Percentiles rank a stretch among this genome's conserved stretches.
phyloP scores from a whole-genome alignment of 1,139 yeast genomes.

The Ogataea hybrid region DNA sequence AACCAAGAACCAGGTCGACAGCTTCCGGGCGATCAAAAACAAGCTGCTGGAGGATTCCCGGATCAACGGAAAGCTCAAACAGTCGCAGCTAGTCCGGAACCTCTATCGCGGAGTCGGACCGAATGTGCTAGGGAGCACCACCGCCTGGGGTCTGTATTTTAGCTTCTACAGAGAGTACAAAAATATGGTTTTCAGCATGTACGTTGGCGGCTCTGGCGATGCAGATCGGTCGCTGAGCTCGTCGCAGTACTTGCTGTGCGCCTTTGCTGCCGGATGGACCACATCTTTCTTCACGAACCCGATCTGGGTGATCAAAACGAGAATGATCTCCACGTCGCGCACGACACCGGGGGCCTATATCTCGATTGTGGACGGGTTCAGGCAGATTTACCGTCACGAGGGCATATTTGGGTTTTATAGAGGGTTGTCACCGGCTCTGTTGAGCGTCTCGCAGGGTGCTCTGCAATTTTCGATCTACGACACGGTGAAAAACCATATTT shows the following conservation, averaged over 20 bases:
- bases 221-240: constrained; percentile 30
- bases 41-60: constrained; percentile 23
- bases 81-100: constrained; percentile 30
- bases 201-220: neutral
- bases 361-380: constrained; percentile 56
- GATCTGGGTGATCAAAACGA: constrained; percentile 86
- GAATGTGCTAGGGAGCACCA: constrained; percentile 76
- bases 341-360: constrained; percentile 50
- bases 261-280: constrained; percentile 67
- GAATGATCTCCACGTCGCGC: constrained; percentile 65
- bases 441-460: constrained; percentile 88
- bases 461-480: constrained; percentile 86
- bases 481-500: constrained; percentile 48
- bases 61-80: constrained; percentile 10
- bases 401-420: constrained; percentile 76
- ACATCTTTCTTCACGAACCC: constrained; percentile 86
- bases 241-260: constrained; percentile 46
- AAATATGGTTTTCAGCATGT: constrained; percentile 20
- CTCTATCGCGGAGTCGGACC: constrained; percentile 80
- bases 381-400: constrained; percentile 51
- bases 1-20: constrained; percentile 25
- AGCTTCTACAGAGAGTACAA: constrained; percentile 65
- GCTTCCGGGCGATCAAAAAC: constrained; percentile 27
- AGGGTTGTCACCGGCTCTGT: constrained; percentile 77
- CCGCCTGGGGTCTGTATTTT: constrained; percentile 90